Evolutionary conservation across 1,139 yeast species (phyloP).

Genomic region (Lodderomyces parapsilosis): DNA sequence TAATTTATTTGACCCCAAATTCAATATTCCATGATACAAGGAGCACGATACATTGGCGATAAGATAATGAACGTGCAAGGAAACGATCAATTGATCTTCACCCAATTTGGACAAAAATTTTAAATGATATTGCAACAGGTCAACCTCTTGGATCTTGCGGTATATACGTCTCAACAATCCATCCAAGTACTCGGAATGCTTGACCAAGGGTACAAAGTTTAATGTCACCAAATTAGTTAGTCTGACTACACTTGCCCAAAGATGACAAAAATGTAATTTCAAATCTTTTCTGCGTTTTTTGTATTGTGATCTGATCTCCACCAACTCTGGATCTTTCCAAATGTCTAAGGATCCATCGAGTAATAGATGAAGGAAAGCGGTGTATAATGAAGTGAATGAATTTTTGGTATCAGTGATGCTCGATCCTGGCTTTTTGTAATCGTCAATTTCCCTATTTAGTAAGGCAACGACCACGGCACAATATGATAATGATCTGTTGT

Average conservation of each 20-base stretch:
- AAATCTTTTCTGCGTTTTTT: slow-evolving; percentile 23
- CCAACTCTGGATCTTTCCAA: slow-evolving; percentile 39
- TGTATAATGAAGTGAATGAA: slow-evolving; percentile 19
- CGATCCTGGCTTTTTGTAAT: slow-evolving; percentile 18
- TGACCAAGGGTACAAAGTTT: slow-evolving; percentile 25
- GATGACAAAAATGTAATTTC: slow-evolving; percentile 31
- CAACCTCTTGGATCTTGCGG: slow-evolving; percentile 27
- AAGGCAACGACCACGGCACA: slow-evolving; percentile 25
- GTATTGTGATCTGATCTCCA: slow-evolving; percentile 20
- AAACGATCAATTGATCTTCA: slow-evolving; percentile 20
- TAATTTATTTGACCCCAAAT: slow-evolving; percentile 22
- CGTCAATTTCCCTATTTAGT: slow-evolving; percentile 23
- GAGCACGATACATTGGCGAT: slow-evolving; percentile 26
- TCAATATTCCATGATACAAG: slow-evolving; percentile 25
- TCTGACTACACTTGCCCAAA: slow-evolving; percentile 40
- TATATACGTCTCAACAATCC: slow-evolving; percentile 20
- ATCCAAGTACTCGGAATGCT: slow-evolving; percentile 24
- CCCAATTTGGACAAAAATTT: slow-evolving; percentile 22
- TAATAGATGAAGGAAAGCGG: slow-evolving; percentile 17
- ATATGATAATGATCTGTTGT: slow-evolving; percentile 21
- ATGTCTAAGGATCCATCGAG: slow-evolving; percentile 23
- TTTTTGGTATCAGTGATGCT: slow-evolving; percentile 16
- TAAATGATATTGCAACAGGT: slow-evolving; percentile 24
- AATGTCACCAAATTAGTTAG: slow-evolving; percentile 32
- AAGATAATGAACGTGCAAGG: slow-evolving; percentile 29